Evolutionary conservation across 2,329 filamentous ascomycete species (phyloP), one percentile per base, ranked within the genome.

Genomic region (Claviceps sp.): DNA sequence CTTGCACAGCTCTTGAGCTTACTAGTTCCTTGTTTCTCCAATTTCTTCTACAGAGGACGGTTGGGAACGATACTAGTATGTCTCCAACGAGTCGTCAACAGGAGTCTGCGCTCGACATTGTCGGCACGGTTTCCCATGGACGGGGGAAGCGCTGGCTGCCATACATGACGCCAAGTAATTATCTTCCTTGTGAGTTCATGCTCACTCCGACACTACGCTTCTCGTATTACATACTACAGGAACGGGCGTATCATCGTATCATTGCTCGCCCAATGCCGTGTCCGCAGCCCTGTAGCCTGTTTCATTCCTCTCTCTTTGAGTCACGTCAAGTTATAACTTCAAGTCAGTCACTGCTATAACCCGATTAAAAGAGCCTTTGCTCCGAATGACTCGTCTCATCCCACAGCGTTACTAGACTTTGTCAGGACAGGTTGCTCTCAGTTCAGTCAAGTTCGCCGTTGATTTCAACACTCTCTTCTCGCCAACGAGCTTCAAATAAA

Each of bases 151-250:
- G 26, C 26, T 22, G 20, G 41, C 41, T 48, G 41, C 9, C 51
- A 53, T 53, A 43, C 24, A 50, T 53, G 48, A 24, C 48, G 18
- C 43, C 42, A 50, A 49, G 49, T 13, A 50, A 50, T 30, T 52
- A 38, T 42, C 47, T 52, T 43, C 48, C 47, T 24, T 14, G 36
- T 26, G 24, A 7, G 1, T 37, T 43, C 42, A 20, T 50, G 26
- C 34, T 50, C 48, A 42, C 30, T 38, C 40, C 34, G 36, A 36
- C 52, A 46, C 24, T 50, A 41, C 14, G n/a, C n/a, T 54, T 43
- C 45, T 48, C 40, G 40, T 51, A 34, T 34, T 40, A 51, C 18
- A 18, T 18, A 18, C 52, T 30, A 40, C 26, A n/a, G 34, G 30
- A 45, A 20, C 13, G 38, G 50, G 8, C 45, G 46, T 45, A 36